Conservation (phyloP, 306 rosid species). For the Ochetophila trinervis region DNA sequence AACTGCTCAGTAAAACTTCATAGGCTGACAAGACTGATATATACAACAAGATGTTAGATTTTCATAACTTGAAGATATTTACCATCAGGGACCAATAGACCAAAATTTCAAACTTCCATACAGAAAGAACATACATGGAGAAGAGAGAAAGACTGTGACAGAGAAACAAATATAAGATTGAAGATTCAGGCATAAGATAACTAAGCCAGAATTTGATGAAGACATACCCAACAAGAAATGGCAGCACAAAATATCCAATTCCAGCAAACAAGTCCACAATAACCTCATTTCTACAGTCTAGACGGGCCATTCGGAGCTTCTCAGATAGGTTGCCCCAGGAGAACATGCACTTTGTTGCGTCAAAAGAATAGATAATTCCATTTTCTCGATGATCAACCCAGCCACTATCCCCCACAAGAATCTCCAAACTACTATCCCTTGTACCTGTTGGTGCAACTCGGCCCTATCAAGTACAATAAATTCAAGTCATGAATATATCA, state of each 20-base stretch:
- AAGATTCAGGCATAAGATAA: constrained; percentile 14
- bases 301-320: constrained; percentile 73
- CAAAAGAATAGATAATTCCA: constrained; percentile 80
- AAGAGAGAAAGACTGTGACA: not conserved
- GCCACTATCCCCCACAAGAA: constrained; percentile 82
- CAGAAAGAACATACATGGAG: no score
- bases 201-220: not conserved
- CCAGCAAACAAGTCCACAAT: constrained; percentile 87
- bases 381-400: constrained; percentile 95
- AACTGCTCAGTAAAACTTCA: not conserved
- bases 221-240: constrained; percentile 85
- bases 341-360: constrained; percentile 91
- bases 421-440: constrained; percentile 83
- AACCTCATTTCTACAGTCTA: constrained; percentile 66
- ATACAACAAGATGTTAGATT: not conserved
- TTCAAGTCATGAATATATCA: constrained; percentile 12
- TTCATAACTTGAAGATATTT: constrained; percentile 10
- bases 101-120: not conserved
- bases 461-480: constrained; percentile 53
- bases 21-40: not conserved
- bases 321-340: constrained; percentile 99
- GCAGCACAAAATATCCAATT: constrained; percentile 91
- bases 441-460: constrained; percentile 82
- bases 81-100: not conserved
- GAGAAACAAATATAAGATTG: not conserved